Evolutionary conservation across 768 basidiomycete genomes (phyloP).

Genomic region (Ramaria rubella): DNA sequence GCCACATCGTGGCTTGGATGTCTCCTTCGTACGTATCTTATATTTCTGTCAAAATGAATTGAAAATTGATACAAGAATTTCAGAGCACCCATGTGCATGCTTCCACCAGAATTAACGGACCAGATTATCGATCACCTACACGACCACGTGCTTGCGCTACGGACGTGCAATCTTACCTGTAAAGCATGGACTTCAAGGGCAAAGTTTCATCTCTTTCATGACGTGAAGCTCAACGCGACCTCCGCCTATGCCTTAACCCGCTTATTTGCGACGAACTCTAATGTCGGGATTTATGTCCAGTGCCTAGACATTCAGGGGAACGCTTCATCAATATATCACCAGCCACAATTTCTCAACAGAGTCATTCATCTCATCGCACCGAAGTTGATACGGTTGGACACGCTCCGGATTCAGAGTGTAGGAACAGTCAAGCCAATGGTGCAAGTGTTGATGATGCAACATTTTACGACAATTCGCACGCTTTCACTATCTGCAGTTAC

Average conservation of each 20-base stretch:
- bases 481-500: background rate
- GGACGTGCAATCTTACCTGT: slow-evolving; percentile 32
- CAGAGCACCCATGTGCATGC: background rate
- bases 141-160: slow-evolving; percentile 28
- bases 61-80: too few species aligned
- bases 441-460: background rate
- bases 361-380: background rate
- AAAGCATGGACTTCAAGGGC: slow-evolving; percentile 35
- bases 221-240: background rate
- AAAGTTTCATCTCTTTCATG: slow-evolving; percentile 34
- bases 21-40: too few species aligned
- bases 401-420: background rate
- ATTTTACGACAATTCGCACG: background rate
- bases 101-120: slow-evolving; percentile 37
- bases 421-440: background rate
- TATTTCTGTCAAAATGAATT: too few species aligned
- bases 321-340: background rate
- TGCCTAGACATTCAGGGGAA: background rate
- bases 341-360: background rate
- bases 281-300: background rate
- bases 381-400: background rate
- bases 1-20: too few species aligned
- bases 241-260: background rate
- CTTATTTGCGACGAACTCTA: background rate
- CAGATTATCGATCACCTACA: slow-evolving; percentile 40